phyloP scores from a whole-genome alignment of 805 yeast genomes.

The Monosporozyma siamensis region DNA sequence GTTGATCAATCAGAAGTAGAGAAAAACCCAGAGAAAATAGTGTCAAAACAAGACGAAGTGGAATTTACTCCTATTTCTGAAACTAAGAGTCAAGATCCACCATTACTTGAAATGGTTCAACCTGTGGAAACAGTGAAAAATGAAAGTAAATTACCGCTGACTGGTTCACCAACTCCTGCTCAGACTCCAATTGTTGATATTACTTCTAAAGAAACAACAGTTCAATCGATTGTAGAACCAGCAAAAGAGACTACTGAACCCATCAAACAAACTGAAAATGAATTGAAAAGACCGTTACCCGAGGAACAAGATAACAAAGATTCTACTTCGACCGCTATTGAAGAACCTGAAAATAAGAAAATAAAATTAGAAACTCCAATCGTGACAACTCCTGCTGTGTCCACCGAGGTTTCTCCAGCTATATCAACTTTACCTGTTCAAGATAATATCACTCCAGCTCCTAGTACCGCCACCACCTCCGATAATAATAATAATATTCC shows the following conservation, averaged over 20 bases:
- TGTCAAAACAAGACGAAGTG: neutral
- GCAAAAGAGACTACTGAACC: neutral
- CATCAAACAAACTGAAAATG: no score
- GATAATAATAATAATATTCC: neutral
- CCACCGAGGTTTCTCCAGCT: neutral
- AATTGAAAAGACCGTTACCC: slow-evolving; percentile 10
- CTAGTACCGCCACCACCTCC: neutral
- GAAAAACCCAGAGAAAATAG: neutral
- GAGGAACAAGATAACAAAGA: slow-evolving; percentile 5
- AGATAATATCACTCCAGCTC: neutral
- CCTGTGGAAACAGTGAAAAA: neutral
- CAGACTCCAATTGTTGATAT: neutral
- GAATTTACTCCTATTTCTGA: neutral
- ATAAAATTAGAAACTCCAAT: slow-evolving; percentile 5
- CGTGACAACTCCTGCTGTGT: slow-evolving; percentile 3
- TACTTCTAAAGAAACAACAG: neutral
- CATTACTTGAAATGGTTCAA: neutral
- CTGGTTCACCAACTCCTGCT: neutral
- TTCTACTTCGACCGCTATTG: neutral
- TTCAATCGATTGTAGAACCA: neutral
- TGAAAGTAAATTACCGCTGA: neutral
- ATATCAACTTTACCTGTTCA: neutral
- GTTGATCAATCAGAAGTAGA: neutral
- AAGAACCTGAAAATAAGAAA: slow-evolving; percentile 14
- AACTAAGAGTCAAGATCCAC: neutral